Percentiles rank a stretch among this genome's conserved stretches.
Conservation (phyloP, 805 yeast species). For the Ogataea nakhonphanomensis region DNA sequence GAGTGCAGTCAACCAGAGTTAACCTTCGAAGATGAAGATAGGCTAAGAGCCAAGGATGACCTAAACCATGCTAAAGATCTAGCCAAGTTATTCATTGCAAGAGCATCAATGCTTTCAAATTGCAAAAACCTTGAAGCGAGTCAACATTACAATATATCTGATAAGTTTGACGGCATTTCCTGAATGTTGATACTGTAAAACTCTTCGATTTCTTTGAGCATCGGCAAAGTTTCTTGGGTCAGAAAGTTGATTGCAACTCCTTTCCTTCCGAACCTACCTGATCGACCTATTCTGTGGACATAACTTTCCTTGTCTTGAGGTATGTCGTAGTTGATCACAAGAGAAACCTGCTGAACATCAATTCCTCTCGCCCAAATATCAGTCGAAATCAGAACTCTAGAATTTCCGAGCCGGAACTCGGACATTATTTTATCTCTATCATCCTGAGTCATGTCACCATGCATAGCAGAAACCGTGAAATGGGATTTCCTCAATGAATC, state of each 20-base stretch:
- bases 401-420: conserved; percentile 91
- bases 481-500: conserved; percentile 69
- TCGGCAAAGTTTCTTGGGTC: conserved; percentile 71
- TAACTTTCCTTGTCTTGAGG: conserved; percentile 90
- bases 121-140: background rate
- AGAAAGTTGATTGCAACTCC: conserved; percentile 96
- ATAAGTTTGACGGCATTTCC: conserved; percentile 75
- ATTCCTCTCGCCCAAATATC: conserved; percentile 98
- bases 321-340: conserved; percentile 91
- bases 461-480: conserved; percentile 92
- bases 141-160: conserved; percentile 19
- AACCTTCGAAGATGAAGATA: conserved; percentile 20
- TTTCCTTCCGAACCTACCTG: conserved; percentile 98
- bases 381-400: conserved; percentile 88
- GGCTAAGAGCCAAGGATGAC: conserved; percentile 22
- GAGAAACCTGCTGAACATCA: conserved; percentile 95
- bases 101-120: background rate
- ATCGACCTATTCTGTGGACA: conserved; percentile 96
- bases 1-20: conserved; percentile 25
- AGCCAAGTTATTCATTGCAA: conserved; percentile 18
- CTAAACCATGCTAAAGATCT: conserved; percentile 21
- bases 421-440: conserved; percentile 95
- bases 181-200: conserved; percentile 86
- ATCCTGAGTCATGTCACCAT: conserved; percentile 91
- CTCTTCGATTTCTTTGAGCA: conserved; percentile 81